Base-by-base conservation (phyloP, 495 filamentous ascomycete species). In the Trichoderma parareesei region DNA sequence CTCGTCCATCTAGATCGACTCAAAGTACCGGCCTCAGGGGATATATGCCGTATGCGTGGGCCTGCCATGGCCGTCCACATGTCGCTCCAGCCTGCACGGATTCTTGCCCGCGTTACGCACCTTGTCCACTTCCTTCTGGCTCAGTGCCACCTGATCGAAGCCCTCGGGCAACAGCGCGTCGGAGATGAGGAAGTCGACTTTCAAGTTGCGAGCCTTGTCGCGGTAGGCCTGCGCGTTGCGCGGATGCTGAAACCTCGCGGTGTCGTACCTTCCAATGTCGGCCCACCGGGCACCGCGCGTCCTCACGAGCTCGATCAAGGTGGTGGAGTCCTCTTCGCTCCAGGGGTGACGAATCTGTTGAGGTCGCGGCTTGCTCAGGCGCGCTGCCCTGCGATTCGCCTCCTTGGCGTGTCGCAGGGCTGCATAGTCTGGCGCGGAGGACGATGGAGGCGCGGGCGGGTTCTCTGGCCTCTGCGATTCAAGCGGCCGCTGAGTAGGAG, bases 121-220 rank as follows among this genome's bases (percentile, higher is more conserved):
- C 4, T 70, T 65, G 0, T 71, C 68, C 42, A 67, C 74, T 74
- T 85, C 81, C 67, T 83, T 84, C 63, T 74, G 73, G 44, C 80
- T 76, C 20, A 85, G 69, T 5, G 74, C 71, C 38, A 85, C 73
- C 5, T 76, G 66, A 55, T 84, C 81, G 64, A 85, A 84, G 3
- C 79, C 79, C 0, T 65, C 49, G 2, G 82, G 82, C 18, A 85
- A 68, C 10, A 72, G 18, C 61, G 41, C 61, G 41, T 63, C 61
- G 7, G 38, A 86, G 82, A 82, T 84, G 5, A 88, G 71, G 64
- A 77, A 85, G 64, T 79, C 79, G 43, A 83, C 79, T 68, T 88
- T 88, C 63, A 89, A 69, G 64, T 87, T 79, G 9, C 85, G 77
- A 55, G 85, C 87, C 71, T 88, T 90, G 75, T 90, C 87, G 40